Evolutionary conservation across 805 yeast species (phyloP), one percentile per base, ranked within the genome.

Genomic region (Candida maesae): DNA sequence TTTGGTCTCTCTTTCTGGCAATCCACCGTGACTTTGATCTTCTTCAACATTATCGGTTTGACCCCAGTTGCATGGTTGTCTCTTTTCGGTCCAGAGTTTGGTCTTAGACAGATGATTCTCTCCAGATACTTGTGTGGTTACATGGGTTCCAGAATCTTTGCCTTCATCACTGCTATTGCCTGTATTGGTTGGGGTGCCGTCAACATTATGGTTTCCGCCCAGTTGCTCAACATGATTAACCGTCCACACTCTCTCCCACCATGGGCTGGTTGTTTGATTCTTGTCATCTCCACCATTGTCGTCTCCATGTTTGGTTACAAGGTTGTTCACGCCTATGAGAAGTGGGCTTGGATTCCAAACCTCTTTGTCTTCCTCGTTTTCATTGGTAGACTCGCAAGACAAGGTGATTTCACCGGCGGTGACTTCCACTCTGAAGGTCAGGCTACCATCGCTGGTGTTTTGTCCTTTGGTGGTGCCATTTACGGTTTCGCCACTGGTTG

Each of bases 141-240:
- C 63, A 60, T 68, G 24, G 81, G 84, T 35, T 81, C 84, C 65
- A 76, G 95, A 61, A 71, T 88, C 42, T 83, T 87, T 56, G 81
- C 95, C 9, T 62, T 82, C 34, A 70, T 90, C 60, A 88, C 89
- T 59, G 75, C 80, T 56, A 63, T 90, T 47, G 90, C 95, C 20
- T 86, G 95, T 74, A 78, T 89, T 41, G 96, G 97, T 54, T 90
- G 97, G 97, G 85, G 93, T 64, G 87, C 95, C 9, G 91, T 88
- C 35, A 90, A 90, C 65, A 86, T 85, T 47, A 84, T 89, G 77
- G 84, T 89, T 23, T 79, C 93, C 26, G 95, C 96, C 18, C 93
- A 87, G 63, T 67, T 89, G 49, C 69, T 89, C 45, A 79, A 82
- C 65, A 78, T 84, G 58, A 82, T 90, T 46, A 87, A 87, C 68